Conservation (phyloP, 306 rosid genomes). For the Casuarina equisetifolia region DNA sequence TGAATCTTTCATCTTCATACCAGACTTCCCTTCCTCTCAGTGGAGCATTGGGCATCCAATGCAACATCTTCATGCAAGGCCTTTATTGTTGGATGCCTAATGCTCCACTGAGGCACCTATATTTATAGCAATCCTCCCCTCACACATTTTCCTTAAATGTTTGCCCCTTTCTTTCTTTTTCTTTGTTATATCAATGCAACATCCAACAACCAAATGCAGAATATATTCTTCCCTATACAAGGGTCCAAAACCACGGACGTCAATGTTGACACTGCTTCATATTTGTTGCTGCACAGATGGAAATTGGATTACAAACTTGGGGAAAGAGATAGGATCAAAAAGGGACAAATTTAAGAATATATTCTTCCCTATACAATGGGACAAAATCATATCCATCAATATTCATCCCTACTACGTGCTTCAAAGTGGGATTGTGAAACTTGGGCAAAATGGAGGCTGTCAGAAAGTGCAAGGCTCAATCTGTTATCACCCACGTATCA, state of each 20-base stretch:
- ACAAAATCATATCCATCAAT: too few relatives aligned
- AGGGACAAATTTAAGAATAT: too few relatives aligned
- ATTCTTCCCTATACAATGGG: too few relatives aligned
- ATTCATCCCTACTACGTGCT: too few relatives aligned
- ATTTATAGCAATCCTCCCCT: constrained; percentile 44
- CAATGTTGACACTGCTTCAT: background rate
- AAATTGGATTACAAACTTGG: background rate
- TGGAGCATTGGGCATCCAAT: too few relatives aligned
- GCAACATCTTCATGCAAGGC: constrained; percentile 55
- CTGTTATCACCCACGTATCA: background rate
- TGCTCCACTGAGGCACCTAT: constrained; percentile 8
- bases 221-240: constrained; percentile 39
- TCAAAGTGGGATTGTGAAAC: background rate
- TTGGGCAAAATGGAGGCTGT: background rate
- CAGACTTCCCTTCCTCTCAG: constrained; percentile 43
- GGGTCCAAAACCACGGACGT: constrained; percentile 35
- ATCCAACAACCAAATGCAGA: constrained; percentile 1
- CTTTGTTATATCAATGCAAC: background rate
- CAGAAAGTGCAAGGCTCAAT: constrained; percentile 8
- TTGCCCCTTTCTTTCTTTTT: background rate
- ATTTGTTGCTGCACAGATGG: background rate
- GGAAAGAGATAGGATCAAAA: too few relatives aligned
- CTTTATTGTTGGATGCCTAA: background rate
- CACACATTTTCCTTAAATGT: background rate
- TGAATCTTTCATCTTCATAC: constrained; percentile 65